A percentile compares a stretch with the other conserved stretches of the same genome.
Conservation (phyloP, 2,329 filamentous ascomycete genomes). For the Diaporthe humulicola region DNA sequence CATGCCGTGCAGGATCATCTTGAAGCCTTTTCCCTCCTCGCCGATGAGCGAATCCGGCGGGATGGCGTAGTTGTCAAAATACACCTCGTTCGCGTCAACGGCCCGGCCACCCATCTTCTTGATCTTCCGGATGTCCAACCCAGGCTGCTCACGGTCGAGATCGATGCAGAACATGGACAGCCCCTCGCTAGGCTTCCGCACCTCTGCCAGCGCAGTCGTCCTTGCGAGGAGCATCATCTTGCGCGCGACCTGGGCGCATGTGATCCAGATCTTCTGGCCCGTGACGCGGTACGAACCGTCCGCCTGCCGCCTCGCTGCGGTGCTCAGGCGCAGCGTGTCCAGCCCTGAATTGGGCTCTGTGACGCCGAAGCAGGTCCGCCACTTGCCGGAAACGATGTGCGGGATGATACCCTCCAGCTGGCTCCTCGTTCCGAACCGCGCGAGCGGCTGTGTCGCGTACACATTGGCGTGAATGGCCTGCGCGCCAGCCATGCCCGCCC, state of each 20-base stretch:
- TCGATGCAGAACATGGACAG: conserved; percentile 87
- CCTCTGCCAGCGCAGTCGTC: conserved; percentile 77
- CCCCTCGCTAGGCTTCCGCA: conserved; percentile 78
- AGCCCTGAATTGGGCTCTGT: conserved; percentile 88
- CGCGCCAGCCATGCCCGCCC: conserved; percentile 82
- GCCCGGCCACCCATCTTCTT: conserved; percentile 89
- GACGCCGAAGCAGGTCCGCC: conserved; percentile 83
- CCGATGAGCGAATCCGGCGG: conserved; percentile 76
- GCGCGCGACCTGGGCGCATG: conserved; percentile 83
- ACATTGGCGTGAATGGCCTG: conserved; percentile 76
- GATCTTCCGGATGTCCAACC: conserved; percentile 78
- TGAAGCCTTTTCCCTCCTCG: conserved; percentile 81
- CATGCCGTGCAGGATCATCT: conserved; percentile 83
- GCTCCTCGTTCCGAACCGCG: conserved; percentile 76
- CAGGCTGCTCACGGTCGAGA: conserved; percentile 71
- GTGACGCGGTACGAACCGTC: conserved; percentile 76
- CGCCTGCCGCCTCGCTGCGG: conserved; percentile 66
- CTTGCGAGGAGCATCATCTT: conserved; percentile 88
- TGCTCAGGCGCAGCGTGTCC: conserved; percentile 80
- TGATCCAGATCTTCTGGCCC: conserved; percentile 92
- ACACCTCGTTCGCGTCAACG: conserved; percentile 88
- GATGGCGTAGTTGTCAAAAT: conserved; percentile 84
- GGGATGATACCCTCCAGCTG: conserved; percentile 76
- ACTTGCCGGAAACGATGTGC: conserved; percentile 78
- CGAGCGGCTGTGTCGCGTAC: conserved; percentile 81